A percentile compares a stretch with the other conserved stretches of the same genome.
Conservation (phyloP, 176 grass and related monocot species). For the Triticum turgidum region DNA sequence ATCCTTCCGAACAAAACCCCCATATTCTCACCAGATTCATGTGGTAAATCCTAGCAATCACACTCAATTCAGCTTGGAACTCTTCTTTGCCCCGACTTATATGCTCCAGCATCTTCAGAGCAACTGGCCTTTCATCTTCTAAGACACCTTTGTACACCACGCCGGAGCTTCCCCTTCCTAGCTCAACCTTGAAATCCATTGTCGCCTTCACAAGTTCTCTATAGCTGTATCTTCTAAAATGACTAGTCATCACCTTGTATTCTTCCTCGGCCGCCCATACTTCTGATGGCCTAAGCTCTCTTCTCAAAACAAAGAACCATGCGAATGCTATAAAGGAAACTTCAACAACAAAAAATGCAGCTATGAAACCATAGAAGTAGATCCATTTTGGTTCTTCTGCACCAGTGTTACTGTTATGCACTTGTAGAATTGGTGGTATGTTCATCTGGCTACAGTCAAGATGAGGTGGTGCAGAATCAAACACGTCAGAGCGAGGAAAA, state of each 20-base stretch:
- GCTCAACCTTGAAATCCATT: conserved; percentile 6
- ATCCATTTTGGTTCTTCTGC: background rate
- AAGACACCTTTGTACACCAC: background rate
- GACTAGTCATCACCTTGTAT: conserved; percentile 39
- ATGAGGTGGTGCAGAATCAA: background rate
- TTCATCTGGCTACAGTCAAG: conserved; percentile 23
- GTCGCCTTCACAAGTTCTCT: conserved; percentile 7
- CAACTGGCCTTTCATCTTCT: conserved; percentile 14
- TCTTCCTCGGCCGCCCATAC: conserved; percentile 26
- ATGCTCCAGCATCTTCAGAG: conserved; percentile 23
- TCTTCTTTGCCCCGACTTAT: conserved; percentile 20
- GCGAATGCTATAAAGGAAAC: conserved; percentile 41
- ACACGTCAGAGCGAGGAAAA: background rate
- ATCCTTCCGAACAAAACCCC: conserved; percentile 43
- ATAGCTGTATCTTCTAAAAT: conserved; percentile 45
- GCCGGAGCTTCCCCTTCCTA: conserved; percentile 19
- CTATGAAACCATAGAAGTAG: conserved; percentile 37
- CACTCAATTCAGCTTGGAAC: conserved; percentile 28
- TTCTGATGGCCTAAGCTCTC: conserved; percentile 29
- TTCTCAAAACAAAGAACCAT: conserved; percentile 41
- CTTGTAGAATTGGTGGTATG: background rate
- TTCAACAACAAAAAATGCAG: conserved; percentile 7
- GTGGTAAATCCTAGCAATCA: conserved; percentile 36
- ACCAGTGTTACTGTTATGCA: background rate
- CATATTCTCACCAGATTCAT: conserved; percentile 53